Base-by-base conservation (phyloP, 495 filamentous ascomycete species). In the Podospora pseudocomata region DNA sequence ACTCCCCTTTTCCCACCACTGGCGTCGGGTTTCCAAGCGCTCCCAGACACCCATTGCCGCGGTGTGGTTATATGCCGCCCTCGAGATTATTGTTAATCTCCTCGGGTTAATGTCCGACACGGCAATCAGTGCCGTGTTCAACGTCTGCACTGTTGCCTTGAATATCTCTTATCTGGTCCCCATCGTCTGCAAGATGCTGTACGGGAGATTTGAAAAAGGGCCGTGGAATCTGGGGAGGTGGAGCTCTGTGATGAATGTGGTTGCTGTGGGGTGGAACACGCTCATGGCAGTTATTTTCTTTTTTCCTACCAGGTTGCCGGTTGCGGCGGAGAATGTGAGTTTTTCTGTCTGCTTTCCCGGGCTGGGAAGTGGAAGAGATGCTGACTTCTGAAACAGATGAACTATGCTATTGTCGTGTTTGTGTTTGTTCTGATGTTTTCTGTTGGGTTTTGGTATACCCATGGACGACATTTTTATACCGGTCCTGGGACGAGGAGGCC, bases 101-200 rank as follows among this genome's bases (percentile, higher is more conserved):
- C 86, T 90, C 69, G 87, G 83, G n/a, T 76, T 90, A 20, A 86
- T 85, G 20, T 87, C 84, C 18, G 86, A 87, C 65, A 84, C 81
- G 63, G 86, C 88, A 63, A 89, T 90, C 60, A 67, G 76, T 9
- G 88, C 86, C 65, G 85, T 90, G 13, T 90, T 90, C 78, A 89
- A 88, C 66, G 78, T 89, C 13, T 87, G 84, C 67, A 83, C 87
- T 20, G 88, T 89, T 60, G 85, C 86, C 9, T 76, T 89, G n/a
- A 88, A 90, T 72, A 84, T 86, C 80, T 83, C 80, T 55, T 89
- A 89, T 76, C 81, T 84, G 66, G 86, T 89, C 60, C 88, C 88
- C 0, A 84, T 90, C 59, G 67, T 86, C 26, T 89, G 86, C 75
- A 90, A 89, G 76, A 68, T 89, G 60, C 9, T 82, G 3, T 88